These are phyloP conservation scores for Scutellaria baicalensis DNA, from an alignment of 257 asterid species.

Conservation along the genomic window DNA sequence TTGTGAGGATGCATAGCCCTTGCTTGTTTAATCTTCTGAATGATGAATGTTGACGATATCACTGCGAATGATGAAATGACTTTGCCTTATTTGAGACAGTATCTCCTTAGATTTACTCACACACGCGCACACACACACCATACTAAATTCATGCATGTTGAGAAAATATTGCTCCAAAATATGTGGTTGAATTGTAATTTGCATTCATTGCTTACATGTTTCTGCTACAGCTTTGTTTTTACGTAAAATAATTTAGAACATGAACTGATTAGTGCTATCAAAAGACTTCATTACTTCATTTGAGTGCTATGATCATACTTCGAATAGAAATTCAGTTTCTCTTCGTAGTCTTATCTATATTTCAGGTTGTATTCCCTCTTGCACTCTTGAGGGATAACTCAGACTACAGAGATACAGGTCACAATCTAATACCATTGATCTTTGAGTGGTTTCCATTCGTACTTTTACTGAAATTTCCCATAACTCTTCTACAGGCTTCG, in stretches of 20 bases:
- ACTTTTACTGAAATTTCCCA: not conserved
- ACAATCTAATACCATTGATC: not conserved
- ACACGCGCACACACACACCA: not conserved
- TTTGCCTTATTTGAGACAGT: not conserved
- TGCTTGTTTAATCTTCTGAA: not conserved
- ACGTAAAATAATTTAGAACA: not conserved
- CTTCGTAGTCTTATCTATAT: not conserved
- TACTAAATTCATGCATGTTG: not conserved
- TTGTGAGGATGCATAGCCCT: not conserved
- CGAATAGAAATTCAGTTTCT: not conserved
- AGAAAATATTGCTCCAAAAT: not conserved
- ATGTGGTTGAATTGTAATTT: not conserved
- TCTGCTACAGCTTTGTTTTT: not conserved
- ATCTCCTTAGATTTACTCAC: constrained; percentile 16
- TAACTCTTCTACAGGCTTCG: not conserved
- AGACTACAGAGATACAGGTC: not conserved
- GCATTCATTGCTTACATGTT: not conserved
- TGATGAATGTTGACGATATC: not conserved
- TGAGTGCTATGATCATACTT: not conserved
- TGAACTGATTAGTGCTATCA: not conserved
- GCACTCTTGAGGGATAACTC: constrained; percentile 3
- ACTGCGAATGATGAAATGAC: not conserved
- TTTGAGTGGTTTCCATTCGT: not conserved
- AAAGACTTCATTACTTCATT: not conserved
- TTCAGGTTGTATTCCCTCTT: constrained; percentile 14